These are phyloP conservation scores for Cystofilobasidium bisporidii DNA, from an alignment of 768 basidiomycete genomes.

Conservation along the genomic window DNA sequence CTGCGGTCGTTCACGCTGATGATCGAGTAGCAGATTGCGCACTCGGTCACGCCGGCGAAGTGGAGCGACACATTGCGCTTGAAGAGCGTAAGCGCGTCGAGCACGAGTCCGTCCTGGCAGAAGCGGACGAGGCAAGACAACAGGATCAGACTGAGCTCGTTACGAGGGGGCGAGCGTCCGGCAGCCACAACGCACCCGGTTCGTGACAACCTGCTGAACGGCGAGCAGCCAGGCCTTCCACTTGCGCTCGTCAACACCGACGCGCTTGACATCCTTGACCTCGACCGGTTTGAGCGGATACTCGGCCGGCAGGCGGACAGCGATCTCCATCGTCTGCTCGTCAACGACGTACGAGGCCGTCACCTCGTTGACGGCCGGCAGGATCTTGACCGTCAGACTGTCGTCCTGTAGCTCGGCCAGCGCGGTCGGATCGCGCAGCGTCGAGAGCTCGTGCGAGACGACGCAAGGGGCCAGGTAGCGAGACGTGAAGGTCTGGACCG, in stretches of 20 bases:
- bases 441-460: conserved; percentile 69
- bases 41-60: conserved; percentile 91
- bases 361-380: conserved; percentile 64
- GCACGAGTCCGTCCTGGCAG: conserved; percentile 84
- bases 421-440: conserved; percentile 44
- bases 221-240: conserved; percentile 93
- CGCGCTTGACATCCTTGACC: conserved; percentile 68
- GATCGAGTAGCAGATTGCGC: conserved; percentile 76
- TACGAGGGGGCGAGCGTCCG: too few relatives aligned
- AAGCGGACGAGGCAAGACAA: too few relatives aligned
- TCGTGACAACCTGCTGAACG: conserved; percentile 80
- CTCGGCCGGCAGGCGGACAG: conserved; percentile 71
- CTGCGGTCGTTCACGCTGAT: conserved; percentile 81
- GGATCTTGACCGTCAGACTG: conserved; percentile 68
- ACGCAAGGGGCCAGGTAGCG: conserved; percentile 73
- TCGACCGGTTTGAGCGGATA: conserved; percentile 85
- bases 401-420: conserved; percentile 51
- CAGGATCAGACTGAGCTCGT: too few relatives aligned
- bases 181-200: conserved; percentile 53
- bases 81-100: conserved; percentile 79
- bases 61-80: conserved; percentile 87
- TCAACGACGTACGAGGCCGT: conserved; percentile 77
- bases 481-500: conserved; percentile 68
- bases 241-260: conserved; percentile 77
- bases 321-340: conserved; percentile 85